Conservation (phyloP, 306 rosid genomes). For the Dryas alaskensis region DNA sequence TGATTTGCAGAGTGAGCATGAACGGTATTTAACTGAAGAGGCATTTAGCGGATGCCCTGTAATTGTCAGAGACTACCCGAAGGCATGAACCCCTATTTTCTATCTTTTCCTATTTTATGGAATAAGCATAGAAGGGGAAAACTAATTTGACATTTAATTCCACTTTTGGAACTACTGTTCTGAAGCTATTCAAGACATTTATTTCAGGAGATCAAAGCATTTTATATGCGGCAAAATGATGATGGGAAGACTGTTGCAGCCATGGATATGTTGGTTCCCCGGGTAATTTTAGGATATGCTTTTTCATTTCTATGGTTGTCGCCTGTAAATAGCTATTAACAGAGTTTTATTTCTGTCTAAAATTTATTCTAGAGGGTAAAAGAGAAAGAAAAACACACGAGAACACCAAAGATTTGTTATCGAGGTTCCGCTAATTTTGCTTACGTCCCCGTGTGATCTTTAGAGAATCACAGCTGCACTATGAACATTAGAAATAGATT, state of each 20-base stretch:
- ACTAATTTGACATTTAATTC: slow-evolving; percentile 13
- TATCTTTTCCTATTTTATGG: slow-evolving; percentile 19
- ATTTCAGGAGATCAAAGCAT: slow-evolving; percentile 91
- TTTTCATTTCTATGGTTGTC: neutral
- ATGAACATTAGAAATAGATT: too few relatives aligned
- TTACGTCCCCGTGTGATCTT: too few relatives aligned
- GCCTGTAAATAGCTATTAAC: neutral
- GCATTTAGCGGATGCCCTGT: slow-evolving; percentile 88
- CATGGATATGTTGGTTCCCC: slow-evolving; percentile 96
- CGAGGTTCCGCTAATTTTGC: too few relatives aligned
- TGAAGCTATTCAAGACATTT: slow-evolving; percentile 27
- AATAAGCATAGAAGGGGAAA: neutral
- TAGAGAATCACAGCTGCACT: too few relatives aligned
- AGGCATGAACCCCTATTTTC: slow-evolving; percentile 45
- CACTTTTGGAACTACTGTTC: neutral
- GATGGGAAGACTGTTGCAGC: slow-evolving; percentile 96
- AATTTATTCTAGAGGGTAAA: neutral
- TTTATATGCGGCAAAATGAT: slow-evolving; percentile 94
- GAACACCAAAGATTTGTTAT: too few relatives aligned
- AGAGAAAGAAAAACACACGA: too few relatives aligned
- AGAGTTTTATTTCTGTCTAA: neutral
- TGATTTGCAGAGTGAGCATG: slow-evolving; percentile 98
- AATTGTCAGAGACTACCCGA: slow-evolving; percentile 88
- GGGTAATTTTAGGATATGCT: slow-evolving; percentile 46
- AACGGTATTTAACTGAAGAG: slow-evolving; percentile 87